Evolutionary conservation across 192 early-diverging fungal genomes (phyloP).

Genomic region (Coemansia sp.): DNA sequence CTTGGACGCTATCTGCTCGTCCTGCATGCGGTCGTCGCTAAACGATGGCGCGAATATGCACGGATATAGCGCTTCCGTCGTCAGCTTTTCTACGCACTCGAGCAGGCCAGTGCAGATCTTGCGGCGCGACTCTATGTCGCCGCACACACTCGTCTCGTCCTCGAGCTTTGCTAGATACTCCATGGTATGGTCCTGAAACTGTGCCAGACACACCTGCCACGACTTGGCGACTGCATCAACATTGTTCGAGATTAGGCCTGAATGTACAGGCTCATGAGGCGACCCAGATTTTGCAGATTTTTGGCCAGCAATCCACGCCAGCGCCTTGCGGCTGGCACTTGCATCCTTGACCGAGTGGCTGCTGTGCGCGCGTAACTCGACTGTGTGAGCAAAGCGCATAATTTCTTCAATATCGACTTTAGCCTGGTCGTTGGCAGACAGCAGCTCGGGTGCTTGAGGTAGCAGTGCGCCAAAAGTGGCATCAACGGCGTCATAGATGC

Average conservation of each 20-base stretch:
- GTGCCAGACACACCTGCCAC: conserved; percentile 35
- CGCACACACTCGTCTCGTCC: conserved; percentile 44
- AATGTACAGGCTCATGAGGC: background rate
- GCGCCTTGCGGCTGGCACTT: background rate
- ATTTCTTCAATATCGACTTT: conserved; percentile 39
- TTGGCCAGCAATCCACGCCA: conserved; percentile 38
- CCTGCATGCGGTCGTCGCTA: conserved; percentile 59
- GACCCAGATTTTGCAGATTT: conserved; percentile 2
- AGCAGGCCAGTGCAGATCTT: conserved; percentile 18
- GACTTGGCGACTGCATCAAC: conserved; percentile 15
- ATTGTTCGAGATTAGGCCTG: background rate
- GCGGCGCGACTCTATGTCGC: conserved; percentile 39
- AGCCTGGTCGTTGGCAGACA: conserved; percentile 22
- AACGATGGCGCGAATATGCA: conserved; percentile 36
- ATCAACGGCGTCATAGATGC: conserved; percentile 26
- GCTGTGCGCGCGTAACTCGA: conserved; percentile 21
- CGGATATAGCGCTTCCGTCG: conserved; percentile 31
- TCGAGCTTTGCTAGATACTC: conserved; percentile 26
- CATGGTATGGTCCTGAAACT: conserved; percentile 20
- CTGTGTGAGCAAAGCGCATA: conserved; percentile 35
- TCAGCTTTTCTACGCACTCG: conserved; percentile 48
- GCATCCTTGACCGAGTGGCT: conserved; percentile 5
- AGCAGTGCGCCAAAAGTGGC: conserved; percentile 28
- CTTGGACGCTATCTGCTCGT: conserved; percentile 64
- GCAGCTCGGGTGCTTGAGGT: conserved; percentile 21